Evolutionary conservation across 116 monocot genomes (phyloP).

Genomic region (Iris pallida): DNA sequence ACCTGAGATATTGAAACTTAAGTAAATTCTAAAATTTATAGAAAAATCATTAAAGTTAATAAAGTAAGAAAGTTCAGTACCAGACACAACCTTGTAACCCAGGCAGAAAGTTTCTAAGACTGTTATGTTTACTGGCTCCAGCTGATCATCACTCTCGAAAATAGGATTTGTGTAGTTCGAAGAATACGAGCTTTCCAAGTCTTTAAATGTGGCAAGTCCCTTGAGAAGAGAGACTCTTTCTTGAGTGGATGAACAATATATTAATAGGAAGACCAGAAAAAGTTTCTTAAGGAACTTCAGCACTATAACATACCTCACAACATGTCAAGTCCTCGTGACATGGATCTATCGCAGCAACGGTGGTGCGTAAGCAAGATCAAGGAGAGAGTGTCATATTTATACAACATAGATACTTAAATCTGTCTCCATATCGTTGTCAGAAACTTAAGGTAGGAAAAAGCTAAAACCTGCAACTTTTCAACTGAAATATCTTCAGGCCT

Average conservation of each 20-base stretch:
- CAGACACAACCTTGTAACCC: conserved; percentile 64
- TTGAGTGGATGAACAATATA: conserved; percentile 25
- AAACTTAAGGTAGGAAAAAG: conserved; percentile 1
- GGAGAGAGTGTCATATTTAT: conserved; percentile 65
- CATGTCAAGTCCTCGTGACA: conserved; percentile 93
- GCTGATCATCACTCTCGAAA: conserved; percentile 31
- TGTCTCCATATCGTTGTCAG: conserved; percentile 1
- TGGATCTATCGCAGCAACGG: conserved; percentile 87
- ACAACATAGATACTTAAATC: conserved; percentile 4
- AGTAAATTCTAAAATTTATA: conserved; percentile 1
- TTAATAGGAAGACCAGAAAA: conserved; percentile 7
- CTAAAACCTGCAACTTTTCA: conserved; percentile 82
- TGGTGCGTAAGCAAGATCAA: conserved; percentile 92
- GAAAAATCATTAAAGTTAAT: not conserved
- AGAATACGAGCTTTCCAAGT: conserved; percentile 27
- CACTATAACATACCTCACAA: conserved; percentile 58
- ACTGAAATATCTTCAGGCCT: conserved; percentile 83
- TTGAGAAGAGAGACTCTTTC: conserved; percentile 77
- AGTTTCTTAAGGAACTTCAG: not conserved
- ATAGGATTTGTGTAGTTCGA: conserved; percentile 24
- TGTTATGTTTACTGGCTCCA: conserved; percentile 51
- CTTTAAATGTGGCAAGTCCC: conserved; percentile 56
- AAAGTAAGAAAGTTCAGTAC: too few relatives aligned
- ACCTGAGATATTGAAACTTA: conserved; percentile 39
- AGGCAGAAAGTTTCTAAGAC: conserved; percentile 90